Conservation (phyloP, 164 flowering plant species). For the Umbellularia californica region DNA sequence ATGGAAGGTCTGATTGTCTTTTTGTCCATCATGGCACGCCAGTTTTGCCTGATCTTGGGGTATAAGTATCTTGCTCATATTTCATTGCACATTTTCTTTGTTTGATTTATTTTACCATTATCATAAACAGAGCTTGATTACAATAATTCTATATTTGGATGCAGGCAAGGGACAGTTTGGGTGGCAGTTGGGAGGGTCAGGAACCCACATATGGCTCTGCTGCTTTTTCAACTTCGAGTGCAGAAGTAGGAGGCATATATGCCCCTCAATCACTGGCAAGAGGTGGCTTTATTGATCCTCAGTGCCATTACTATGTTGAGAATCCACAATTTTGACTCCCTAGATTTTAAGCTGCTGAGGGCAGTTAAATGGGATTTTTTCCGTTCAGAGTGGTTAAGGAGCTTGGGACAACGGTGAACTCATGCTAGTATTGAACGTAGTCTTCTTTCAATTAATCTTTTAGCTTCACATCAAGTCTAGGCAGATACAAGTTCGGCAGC, state of each 20-base stretch:
- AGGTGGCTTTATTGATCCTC: not conserved
- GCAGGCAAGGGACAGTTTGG: not conserved
- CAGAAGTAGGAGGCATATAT: not conserved
- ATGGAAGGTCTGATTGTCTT: not conserved
- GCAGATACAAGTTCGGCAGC: slow-evolving; percentile 9
- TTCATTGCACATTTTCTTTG: not conserved
- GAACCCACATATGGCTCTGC: not conserved
- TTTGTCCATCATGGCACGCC: not conserved
- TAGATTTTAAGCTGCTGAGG: not conserved
- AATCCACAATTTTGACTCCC: not conserved
- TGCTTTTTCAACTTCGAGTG: not conserved
- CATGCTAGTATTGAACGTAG: not conserved
- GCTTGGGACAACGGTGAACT: not conserved
- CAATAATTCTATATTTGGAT: not conserved
- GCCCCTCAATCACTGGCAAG: not conserved
- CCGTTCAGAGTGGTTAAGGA: not conserved
- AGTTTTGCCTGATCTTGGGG: not conserved
- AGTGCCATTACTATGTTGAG: not conserved
- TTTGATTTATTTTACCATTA: not conserved
- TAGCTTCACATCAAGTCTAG: slow-evolving; percentile 12
- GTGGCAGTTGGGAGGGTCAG: not conserved
- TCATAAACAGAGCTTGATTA: not conserved
- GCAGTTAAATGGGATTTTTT: not conserved
- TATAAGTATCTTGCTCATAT: not conserved
- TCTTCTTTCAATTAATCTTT: not conserved